Percentiles rank a stretch among this genome's conserved stretches.
phyloP scores from a whole-genome alignment of 192 early-diverging fungal genomes.

The Geranomyces variabilis region DNA sequence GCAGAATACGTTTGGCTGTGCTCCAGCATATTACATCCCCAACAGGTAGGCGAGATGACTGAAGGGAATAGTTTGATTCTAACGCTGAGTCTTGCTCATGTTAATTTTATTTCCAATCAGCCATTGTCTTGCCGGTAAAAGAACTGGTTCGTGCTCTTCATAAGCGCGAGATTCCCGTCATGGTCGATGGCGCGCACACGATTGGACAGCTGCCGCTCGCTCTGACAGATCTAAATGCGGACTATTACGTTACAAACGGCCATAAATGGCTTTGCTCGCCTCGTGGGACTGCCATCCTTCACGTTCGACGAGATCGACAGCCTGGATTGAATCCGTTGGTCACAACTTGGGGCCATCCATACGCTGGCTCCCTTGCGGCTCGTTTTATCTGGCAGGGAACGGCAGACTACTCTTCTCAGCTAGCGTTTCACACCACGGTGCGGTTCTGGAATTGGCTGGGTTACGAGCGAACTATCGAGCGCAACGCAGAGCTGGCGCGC shows the following conservation, averaged over 20 bases:
- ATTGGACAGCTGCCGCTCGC: slow-evolving; percentile 41
- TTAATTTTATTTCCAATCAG: not conserved
- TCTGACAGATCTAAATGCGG: slow-evolving; percentile 48
- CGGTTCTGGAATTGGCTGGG: slow-evolving; percentile 27
- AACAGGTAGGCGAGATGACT: slow-evolving; percentile 12
- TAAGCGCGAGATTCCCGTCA: slow-evolving; percentile 21
- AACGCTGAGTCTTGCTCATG: not conserved
- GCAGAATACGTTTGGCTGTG: slow-evolving; percentile 25
- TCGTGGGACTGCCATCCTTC: slow-evolving; percentile 42
- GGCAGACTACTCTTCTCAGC: slow-evolving; percentile 36
- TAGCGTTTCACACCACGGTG: slow-evolving; percentile 30
- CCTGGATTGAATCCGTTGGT: slow-evolving; percentile 29
- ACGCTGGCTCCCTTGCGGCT: slow-evolving; percentile 15
- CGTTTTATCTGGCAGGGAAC: slow-evolving; percentile 55
- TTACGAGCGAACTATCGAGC: slow-evolving; percentile 16
- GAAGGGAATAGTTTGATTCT: not conserved
- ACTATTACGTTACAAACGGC: slow-evolving; percentile 54
- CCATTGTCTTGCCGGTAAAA: slow-evolving; percentile 39
- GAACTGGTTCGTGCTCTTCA: slow-evolving; percentile 36
- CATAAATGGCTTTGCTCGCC: slow-evolving; percentile 51
- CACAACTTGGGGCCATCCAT: slow-evolving; percentile 32
- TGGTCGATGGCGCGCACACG: slow-evolving; percentile 50
- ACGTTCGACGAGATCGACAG: slow-evolving; percentile 21
- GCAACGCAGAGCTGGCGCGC: slow-evolving; percentile 37
- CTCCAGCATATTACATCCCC: slow-evolving; percentile 50